Evolutionary conservation across 2,329 filamentous ascomycete species (phyloP).

Genomic region (Hysterium pulicare): DNA sequence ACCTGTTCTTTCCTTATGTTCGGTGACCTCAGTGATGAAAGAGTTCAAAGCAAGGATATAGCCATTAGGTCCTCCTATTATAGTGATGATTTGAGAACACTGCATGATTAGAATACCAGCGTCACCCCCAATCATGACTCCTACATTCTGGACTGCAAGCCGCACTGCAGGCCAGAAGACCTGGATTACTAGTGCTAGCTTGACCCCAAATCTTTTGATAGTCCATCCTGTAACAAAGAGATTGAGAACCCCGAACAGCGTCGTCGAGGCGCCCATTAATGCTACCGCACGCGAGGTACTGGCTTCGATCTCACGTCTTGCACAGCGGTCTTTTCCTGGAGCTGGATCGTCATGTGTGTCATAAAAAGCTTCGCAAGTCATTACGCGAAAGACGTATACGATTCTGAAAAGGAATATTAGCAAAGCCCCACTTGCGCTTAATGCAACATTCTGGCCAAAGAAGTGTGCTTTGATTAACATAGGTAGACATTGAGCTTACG

Average conservation of each 20-base stretch:
- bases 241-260: conserved; percentile 64
- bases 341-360: conserved; percentile 51
- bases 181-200: conserved; percentile 60
- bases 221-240: conserved; percentile 65
- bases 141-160: conserved; percentile 61
- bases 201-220: conserved; percentile 64
- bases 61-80: conserved; percentile 65
- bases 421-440: too few species aligned
- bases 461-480: too few species aligned
- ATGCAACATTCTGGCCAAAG: too few species aligned
- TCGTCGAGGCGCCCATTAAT: conserved; percentile 65
- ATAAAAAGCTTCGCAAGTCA: conserved; percentile 71
- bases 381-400: conserved; percentile 65
- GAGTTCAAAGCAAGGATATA: conserved; percentile 69
- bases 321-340: conserved; percentile 54
- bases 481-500: too few species aligned
- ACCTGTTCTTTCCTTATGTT: conserved; percentile 58
- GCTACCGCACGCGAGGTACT: conserved; percentile 61
- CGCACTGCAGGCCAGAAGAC: conserved; percentile 63
- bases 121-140: conserved; percentile 59
- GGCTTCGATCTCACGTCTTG: conserved; percentile 60
- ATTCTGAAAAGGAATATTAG: conserved; percentile 19
- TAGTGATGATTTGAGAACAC: conserved; percentile 62
- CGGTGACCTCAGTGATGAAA: conserved; percentile 63
- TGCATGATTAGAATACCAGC: conserved; percentile 67